Percentiles rank a stretch among this genome's conserved stretches.
Evolutionary conservation across 495 filamentous ascomycete genomes (phyloP).

Genomic region (Penicillium ochrochloron): DNA sequence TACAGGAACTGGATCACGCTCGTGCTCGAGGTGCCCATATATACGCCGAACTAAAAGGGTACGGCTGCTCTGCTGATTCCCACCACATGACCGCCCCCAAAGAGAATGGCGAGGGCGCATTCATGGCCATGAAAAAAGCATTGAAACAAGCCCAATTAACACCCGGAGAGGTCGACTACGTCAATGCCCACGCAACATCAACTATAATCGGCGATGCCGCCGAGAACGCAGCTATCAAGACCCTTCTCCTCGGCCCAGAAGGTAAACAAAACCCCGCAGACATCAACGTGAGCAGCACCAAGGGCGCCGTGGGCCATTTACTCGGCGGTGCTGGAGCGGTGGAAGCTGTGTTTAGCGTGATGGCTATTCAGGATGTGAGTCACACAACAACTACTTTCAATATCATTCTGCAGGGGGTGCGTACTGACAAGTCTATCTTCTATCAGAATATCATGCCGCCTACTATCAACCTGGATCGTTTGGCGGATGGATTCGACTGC

Average conservation of each 20-base stretch:
- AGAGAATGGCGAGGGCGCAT: constrained; percentile 78
- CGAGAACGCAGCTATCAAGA: constrained; percentile 82
- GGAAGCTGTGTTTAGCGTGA: constrained; percentile 81
- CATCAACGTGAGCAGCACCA: constrained; percentile 88
- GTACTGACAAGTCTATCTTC: constrained; percentile 27
- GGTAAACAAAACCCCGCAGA: constrained; percentile 64
- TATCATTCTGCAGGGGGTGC: not conserved
- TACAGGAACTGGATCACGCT: constrained; percentile 82
- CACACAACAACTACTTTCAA: no score
- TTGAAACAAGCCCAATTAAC: constrained; percentile 71
- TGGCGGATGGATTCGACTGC: constrained; percentile 73
- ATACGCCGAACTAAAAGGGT: constrained; percentile 88
- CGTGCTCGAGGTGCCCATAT: constrained; percentile 76
- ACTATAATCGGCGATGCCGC: constrained; percentile 85
- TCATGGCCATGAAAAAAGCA: constrained; percentile 82
- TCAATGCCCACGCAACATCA: constrained; percentile 94
- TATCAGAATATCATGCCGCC: constrained; percentile 78
- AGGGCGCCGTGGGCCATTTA: constrained; percentile 90
- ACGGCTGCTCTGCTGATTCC: constrained; percentile 86
- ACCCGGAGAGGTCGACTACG: constrained; percentile 79
- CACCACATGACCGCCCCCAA: constrained; percentile 90
- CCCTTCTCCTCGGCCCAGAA: constrained; percentile 73
- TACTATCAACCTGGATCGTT: constrained; percentile 79
- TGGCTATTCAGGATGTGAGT: constrained; percentile 77
- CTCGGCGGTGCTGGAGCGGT: constrained; percentile 89